Percentiles rank a stretch among this genome's conserved stretches.
phyloP scores from a whole-genome alignment of 2,329 filamentous ascomycete species.

The Zopfia rhizophila region DNA sequence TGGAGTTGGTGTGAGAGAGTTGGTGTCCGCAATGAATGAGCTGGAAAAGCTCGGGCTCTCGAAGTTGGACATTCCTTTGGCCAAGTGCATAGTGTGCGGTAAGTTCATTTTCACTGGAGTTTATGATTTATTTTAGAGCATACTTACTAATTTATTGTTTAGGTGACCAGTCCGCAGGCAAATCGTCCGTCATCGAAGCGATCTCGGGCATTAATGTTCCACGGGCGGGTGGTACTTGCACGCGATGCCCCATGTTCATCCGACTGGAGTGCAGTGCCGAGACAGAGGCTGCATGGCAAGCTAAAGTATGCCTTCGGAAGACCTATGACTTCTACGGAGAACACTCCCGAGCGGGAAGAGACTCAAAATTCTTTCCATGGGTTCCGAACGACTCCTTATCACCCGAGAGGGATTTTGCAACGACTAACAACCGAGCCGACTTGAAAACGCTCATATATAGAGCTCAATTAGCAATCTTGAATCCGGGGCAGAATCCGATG shows the following conservation, averaged over 20 bases:
- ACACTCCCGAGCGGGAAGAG: conserved; percentile 54
- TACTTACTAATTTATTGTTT: neutral
- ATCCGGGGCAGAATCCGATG: conserved; percentile 65
- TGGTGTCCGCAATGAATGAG: conserved; percentile 70
- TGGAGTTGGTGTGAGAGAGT: conserved; percentile 70
- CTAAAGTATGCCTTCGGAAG: conserved; percentile 71
- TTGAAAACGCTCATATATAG: conserved; percentile 76
- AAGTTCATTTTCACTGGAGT: neutral
- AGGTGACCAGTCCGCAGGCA: conserved; percentile 82
- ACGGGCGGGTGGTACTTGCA: conserved; percentile 77
- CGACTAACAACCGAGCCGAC: conserved; percentile 67
- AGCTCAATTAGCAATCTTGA: conserved; percentile 81
- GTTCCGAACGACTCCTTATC: conserved; percentile 54
- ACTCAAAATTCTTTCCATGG: conserved; percentile 75
- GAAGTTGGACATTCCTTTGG: conserved; percentile 72
- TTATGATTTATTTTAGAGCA: neutral
- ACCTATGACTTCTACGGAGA: conserved; percentile 67
- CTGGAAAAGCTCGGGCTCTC: conserved; percentile 79
- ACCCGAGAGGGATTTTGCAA: conserved; percentile 68
- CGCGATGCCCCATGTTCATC: conserved; percentile 83
- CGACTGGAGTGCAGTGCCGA: conserved; percentile 69
- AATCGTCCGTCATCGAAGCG: conserved; percentile 69
- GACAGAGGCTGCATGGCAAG: conserved; percentile 66
- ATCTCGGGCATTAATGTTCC: conserved; percentile 75
- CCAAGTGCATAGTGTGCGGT: conserved; percentile 84